phyloP scores from a whole-genome alignment of 2,329 filamentous ascomycete species.

The Phialocephala subalpina region DNA sequence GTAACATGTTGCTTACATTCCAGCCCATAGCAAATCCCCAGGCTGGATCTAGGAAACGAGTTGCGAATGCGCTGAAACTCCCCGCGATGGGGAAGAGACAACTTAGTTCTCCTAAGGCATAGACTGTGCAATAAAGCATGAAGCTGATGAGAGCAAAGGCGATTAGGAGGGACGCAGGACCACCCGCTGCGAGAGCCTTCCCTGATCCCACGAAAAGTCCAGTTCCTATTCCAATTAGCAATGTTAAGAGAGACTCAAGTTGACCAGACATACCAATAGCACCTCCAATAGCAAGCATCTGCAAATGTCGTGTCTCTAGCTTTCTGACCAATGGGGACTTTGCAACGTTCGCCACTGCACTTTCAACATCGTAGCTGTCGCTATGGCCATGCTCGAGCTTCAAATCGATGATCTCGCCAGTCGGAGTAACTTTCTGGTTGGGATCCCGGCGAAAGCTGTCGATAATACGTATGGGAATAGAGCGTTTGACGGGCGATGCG shows the following conservation, averaged over 20 bases:
- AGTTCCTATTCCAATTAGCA: constrained; percentile 60
- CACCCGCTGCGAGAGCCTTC: constrained; percentile 72
- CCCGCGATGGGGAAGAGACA: constrained; percentile 88
- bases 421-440: constrained; percentile 17
- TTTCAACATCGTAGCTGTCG: constrained; percentile 21
- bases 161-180: constrained; percentile 78
- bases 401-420: constrained; percentile 22
- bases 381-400: constrained; percentile 16
- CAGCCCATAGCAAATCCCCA: constrained; percentile 96
- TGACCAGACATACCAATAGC: constrained; percentile 11
- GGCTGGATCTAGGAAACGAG: constrained; percentile 86
- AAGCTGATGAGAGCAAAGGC: constrained; percentile 80
- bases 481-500: constrained; percentile 5
- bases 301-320: constrained; percentile 15
- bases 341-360: constrained; percentile 19
- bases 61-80: constrained; percentile 90
- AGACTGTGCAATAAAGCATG: constrained; percentile 91
- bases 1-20: constrained; percentile 45
- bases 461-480: constrained; percentile 9
- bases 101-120: constrained; percentile 78
- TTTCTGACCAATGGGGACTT: constrained; percentile 15
- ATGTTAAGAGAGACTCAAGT: not conserved
- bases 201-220: constrained; percentile 87
- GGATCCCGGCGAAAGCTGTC: constrained; percentile 25
- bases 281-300: constrained; percentile 19